Evolutionary conservation across 2,329 filamentous ascomycete species (phyloP).

Genomic region (Cylindrodendrum hubeiense): DNA sequence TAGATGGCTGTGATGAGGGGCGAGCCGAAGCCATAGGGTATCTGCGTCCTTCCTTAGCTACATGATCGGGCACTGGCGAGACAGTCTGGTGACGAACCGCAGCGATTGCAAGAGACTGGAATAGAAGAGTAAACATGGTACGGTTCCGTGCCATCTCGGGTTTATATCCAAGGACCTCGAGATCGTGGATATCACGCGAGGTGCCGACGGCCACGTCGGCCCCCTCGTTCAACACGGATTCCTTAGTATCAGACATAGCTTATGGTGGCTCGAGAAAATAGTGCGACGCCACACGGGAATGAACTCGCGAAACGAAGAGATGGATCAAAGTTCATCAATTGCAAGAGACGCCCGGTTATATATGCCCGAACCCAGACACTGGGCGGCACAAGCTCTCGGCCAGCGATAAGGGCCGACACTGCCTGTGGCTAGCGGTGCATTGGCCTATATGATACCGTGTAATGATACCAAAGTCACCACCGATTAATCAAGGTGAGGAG

Average conservation of each 20-base stretch:
- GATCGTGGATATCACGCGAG: slow-evolving; percentile 40
- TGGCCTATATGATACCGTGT: neutral
- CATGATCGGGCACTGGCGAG: neutral
- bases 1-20: slow-evolving; percentile 41
- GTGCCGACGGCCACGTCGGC: slow-evolving; percentile 20
- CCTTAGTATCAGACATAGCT: slow-evolving; percentile 13
- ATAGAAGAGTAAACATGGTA: slow-evolving; percentile 45
- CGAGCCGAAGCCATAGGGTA: slow-evolving; percentile 42
- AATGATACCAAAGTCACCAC: neutral
- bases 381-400: neutral
- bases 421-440: neutral
- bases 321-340: neutral
- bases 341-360: neutral
- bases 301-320: neutral
- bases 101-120: slow-evolving; percentile 45
- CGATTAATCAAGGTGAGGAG: neutral
- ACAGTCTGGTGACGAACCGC: slow-evolving; percentile 32
- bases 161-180: slow-evolving; percentile 62
- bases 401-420: slow-evolving; percentile 18
- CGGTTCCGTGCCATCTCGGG: slow-evolving; percentile 43
- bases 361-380: neutral
- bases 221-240: neutral
- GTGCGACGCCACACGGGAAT: neutral
- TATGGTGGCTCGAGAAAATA: neutral
- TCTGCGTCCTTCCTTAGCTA: slow-evolving; percentile 22